phyloP scores from a whole-genome alignment of 495 filamentous ascomycete genomes.

The Xylaria venustula region DNA sequence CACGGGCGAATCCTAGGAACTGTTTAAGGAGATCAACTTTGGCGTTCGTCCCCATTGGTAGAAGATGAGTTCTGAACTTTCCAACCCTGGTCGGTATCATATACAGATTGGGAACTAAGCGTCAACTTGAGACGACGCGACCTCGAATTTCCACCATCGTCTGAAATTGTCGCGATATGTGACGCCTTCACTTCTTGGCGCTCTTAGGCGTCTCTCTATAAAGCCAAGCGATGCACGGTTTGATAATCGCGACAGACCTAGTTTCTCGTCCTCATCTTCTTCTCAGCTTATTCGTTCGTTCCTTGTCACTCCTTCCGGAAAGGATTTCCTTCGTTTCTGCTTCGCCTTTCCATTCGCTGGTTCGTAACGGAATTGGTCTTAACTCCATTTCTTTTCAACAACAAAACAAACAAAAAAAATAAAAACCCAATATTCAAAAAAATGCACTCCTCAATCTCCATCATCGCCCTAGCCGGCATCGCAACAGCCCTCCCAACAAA shows the following conservation, averaged over 20 bases:
- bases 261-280: background rate
- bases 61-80: background rate
- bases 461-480: conserved; percentile 17
- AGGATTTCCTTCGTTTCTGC: conserved; percentile 1
- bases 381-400: too few relatives aligned
- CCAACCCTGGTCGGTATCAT: background rate
- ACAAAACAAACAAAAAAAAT: too few relatives aligned
- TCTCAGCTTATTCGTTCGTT: background rate
- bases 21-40: background rate
- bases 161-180: background rate
- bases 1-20: background rate
- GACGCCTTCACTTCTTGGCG: too few relatives aligned
- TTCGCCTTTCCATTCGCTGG: background rate
- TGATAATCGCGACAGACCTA: background rate
- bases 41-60: background rate
- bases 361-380: background rate
- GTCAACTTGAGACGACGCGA: conserved; percentile 2
- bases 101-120: background rate
- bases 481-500: conserved; percentile 21
- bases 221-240: conserved; percentile 1
- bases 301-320: background rate
- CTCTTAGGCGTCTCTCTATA: too few relatives aligned
- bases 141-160: background rate
- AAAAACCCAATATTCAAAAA: too few relatives aligned
- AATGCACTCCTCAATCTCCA: conserved; percentile 20